A percentile compares a stretch with the other conserved stretches of the same genome.
Evolutionary conservation across 2,329 filamentous ascomycete genomes (phyloP).

Genomic region (Ascochyta lentis): DNA sequence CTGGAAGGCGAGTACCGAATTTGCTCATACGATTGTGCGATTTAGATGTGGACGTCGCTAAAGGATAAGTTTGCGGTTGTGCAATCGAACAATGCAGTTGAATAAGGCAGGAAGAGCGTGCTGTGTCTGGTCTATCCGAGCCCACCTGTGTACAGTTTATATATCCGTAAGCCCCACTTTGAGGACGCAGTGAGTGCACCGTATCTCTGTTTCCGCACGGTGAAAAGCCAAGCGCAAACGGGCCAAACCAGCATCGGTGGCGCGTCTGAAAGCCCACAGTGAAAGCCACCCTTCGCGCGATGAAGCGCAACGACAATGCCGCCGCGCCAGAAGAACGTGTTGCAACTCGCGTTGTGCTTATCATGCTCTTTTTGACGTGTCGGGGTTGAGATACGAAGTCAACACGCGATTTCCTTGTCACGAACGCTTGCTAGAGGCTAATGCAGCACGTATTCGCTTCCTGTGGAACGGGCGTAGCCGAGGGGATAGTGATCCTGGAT

Average conservation of each 20-base stretch:
- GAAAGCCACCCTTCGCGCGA: constrained; percentile 1
- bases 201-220: not conserved
- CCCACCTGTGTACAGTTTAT: not conserved
- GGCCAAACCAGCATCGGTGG: not conserved
- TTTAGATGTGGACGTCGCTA: not conserved
- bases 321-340: not conserved
- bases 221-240: not conserved
- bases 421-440: constrained; percentile 11
- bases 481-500: constrained; percentile 10
- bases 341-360: constrained; percentile 8
- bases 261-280: not conserved
- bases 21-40: not conserved
- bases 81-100: not conserved
- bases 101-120: not conserved
- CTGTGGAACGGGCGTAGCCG: constrained; percentile 9
- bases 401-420: constrained; percentile 16
- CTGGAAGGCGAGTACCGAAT: not conserved
- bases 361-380: not conserved
- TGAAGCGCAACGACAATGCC: not conserved
- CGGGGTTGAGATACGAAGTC: not conserved
- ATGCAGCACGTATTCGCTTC: constrained; percentile 8
- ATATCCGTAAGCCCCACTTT: not conserved
- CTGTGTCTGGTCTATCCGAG: not conserved
- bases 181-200: constrained; percentile 1
- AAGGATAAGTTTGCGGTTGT: not conserved